Evolutionary conservation across 305 asterid species (phyloP).

Genomic region (Fraxinus floribunda): DNA sequence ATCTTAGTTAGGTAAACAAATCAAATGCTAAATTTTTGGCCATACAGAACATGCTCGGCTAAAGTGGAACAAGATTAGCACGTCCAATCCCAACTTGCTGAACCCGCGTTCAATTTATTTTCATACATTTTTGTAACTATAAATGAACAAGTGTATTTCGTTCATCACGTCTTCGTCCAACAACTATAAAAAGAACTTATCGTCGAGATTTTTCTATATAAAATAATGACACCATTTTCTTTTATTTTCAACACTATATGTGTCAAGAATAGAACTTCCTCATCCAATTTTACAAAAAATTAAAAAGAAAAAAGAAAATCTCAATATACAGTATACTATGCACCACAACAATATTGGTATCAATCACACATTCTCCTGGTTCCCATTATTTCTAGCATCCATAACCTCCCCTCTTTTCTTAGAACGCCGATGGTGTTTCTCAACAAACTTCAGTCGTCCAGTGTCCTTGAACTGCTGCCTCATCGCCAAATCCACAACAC

Average conservation of each 20-base stretch:
- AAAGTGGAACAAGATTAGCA: neutral
- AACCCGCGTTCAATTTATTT: neutral
- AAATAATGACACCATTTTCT: too few relatives aligned
- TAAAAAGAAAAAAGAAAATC: neutral
- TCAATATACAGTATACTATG: constrained; percentile 12
- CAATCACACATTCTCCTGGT: constrained; percentile 45
- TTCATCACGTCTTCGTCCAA: neutral
- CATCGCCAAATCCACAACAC: constrained; percentile 54
- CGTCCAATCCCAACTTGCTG: neutral
- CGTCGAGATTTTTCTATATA: too few relatives aligned
- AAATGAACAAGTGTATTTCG: neutral
- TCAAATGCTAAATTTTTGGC: neutral
- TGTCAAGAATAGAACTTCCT: constrained; percentile 13
- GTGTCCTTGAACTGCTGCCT: constrained; percentile 52
- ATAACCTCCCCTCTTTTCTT: constrained; percentile 45
- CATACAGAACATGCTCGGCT: neutral
- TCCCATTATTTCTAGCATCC: constrained; percentile 35
- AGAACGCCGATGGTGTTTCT: constrained; percentile 36
- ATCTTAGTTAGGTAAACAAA: neutral
- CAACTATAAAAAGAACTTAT: too few relatives aligned
- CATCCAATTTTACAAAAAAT: constrained; percentile 1
- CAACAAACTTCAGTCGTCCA: constrained; percentile 60
- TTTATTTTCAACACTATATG: neutral
- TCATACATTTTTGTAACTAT: neutral
- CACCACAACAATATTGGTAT: neutral